These are phyloP conservation scores for Balakata baccata DNA, from an alignment of 345 rosid species.

Conservation along the genomic window DNA sequence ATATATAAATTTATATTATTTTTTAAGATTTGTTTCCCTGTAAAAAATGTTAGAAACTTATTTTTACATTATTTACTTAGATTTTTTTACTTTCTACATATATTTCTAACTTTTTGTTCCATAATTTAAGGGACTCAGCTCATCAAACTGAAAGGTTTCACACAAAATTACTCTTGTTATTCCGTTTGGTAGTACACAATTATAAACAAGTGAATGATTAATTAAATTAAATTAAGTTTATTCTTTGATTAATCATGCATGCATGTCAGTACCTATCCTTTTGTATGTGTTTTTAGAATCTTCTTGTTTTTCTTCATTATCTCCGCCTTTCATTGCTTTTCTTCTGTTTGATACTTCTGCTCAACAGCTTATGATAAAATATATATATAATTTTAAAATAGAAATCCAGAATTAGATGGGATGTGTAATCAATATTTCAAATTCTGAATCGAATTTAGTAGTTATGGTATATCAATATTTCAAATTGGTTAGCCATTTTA, in stretches of 20 bases:
- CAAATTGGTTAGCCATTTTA: too few species aligned
- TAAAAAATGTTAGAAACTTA: too few species aligned
- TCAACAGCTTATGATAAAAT: neutral
- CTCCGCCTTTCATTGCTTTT: neutral
- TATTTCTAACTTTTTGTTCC: too few species aligned
- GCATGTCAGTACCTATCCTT: neutral
- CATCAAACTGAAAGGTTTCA: neutral
- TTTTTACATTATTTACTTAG: too few species aligned
- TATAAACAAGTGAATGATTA: neutral
- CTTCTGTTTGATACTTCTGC: neutral
- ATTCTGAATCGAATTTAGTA: too few species aligned
- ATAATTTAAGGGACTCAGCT: too few species aligned
- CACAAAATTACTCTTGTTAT: constrained; percentile 5
- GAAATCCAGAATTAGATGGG: neutral
- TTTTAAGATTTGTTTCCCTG: too few species aligned
- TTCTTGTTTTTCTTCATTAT: neutral
- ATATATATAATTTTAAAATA: neutral
- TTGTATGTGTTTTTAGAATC: constrained; percentile 12
- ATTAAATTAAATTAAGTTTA: neutral
- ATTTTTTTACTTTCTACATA: too few species aligned
- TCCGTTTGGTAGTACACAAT: neutral
- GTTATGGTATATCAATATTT: too few species aligned
- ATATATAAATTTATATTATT: too few species aligned
- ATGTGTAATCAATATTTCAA: too few species aligned
- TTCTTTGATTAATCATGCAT: neutral